These are phyloP conservation scores for Dysphania ambrosioides DNA, from an alignment of 148 eudicot species.

Conservation along the genomic window DNA sequence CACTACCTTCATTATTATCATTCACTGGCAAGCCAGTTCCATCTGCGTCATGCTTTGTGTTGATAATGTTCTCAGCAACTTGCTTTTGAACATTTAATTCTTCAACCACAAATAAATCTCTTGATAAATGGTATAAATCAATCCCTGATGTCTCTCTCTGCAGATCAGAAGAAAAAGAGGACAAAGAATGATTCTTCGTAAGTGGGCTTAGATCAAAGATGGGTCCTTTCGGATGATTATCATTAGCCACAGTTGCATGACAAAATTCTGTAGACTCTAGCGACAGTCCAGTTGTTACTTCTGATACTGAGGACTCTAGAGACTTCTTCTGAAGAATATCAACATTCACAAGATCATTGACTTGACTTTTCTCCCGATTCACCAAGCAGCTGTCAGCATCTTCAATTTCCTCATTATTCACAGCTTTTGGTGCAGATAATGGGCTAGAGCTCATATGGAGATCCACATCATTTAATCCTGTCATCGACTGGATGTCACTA, in stretches of 20 bases:
- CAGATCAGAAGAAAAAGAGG: conserved; percentile 30
- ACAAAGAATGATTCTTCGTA: conserved; percentile 19
- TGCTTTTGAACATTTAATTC: conserved; percentile 16
- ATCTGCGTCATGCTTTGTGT: conserved; percentile 1
- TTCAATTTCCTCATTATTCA: conserved; percentile 18
- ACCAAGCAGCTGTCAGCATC: conserved; percentile 22
- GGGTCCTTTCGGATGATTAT: conserved; percentile 25
- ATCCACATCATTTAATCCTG: conserved; percentile 22
- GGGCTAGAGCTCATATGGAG: conserved; percentile 24
- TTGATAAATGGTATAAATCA: conserved; percentile 26
- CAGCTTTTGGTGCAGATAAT: conserved; percentile 16
- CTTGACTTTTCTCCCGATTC: conserved; percentile 20
- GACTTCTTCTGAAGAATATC: conserved; percentile 8
- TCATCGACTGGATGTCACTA: conserved; percentile 16
- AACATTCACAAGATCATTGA: conserved; percentile 12
- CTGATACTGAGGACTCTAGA: conserved; percentile 19
- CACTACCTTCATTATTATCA: conserved; percentile 12
- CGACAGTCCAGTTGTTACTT: conserved; percentile 10
- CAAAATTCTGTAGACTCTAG: conserved; percentile 11
- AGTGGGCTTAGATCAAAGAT: conserved; percentile 41
- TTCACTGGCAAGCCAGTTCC: not conserved
- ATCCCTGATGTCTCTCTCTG: conserved; percentile 31
- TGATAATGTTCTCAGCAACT: conserved; percentile 1
- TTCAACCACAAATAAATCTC: conserved; percentile 22
- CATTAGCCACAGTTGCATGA: conserved; percentile 14